Evolutionary conservation across 495 filamentous ascomycete genomes (phyloP).

Genomic region (Staphylotrichum tortipilum): DNA sequence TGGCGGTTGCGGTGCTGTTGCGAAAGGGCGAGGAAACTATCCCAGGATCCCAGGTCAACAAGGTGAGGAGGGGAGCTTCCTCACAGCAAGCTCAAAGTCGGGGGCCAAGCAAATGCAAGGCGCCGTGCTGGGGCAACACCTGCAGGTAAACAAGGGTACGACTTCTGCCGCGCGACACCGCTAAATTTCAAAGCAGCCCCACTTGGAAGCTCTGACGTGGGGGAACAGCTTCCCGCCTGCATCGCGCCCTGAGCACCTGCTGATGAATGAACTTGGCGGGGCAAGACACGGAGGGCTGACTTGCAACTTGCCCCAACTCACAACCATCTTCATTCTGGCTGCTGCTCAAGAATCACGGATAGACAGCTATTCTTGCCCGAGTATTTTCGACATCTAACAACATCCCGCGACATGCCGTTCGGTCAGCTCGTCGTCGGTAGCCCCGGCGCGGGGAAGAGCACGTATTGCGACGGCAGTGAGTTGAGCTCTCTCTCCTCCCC

Average conservation of each 20-base stretch:
- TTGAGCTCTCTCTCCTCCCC: neutral
- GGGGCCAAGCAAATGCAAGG: too few relatives aligned
- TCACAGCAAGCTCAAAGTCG: neutral
- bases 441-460: conserved; percentile 91
- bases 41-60: neutral
- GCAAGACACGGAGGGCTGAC: neutral
- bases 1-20: conserved; percentile 7
- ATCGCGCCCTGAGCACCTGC: too few relatives aligned
- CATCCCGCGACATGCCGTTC: conserved; percentile 30
- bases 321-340: too few relatives aligned
- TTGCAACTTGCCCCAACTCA: neutral
- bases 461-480: conserved; percentile 87
- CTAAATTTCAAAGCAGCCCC: too few relatives aligned
- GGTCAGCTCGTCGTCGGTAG: conserved; percentile 83
- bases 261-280: neutral
- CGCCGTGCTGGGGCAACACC: conserved; percentile 6
- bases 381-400: too few relatives aligned
- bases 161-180: conserved; percentile 5
- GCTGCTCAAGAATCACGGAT: too few relatives aligned
- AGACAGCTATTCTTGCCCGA: too few relatives aligned
- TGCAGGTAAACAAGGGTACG: conserved; percentile 10
- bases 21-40: neutral
- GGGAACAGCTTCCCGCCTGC: neutral
- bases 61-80: neutral
- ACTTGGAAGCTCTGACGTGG: neutral